Conservation (phyloP, 768 basidiomycete species). For the Leccinum broughii region DNA sequence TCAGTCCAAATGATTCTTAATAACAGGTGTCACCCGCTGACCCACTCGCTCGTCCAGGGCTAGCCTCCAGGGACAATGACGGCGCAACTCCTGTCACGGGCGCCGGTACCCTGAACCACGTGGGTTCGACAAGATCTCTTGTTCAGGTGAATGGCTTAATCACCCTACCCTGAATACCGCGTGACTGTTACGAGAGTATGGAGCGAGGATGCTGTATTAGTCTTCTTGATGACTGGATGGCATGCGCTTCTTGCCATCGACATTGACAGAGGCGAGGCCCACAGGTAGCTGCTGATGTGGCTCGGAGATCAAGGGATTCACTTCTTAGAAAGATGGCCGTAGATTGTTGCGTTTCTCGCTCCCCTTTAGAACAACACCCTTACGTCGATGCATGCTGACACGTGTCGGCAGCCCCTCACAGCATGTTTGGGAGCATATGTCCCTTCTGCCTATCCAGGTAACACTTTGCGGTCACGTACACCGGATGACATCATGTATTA, state of each 20-base stretch:
- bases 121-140: not conserved
- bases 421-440: not conserved
- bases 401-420: not conserved
- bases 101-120: not conserved
- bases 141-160: not conserved
- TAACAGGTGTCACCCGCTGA: not conserved
- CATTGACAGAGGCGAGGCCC: not conserved
- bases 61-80: not conserved
- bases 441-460: conserved; percentile 4
- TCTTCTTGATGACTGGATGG: not conserved
- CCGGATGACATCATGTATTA: not conserved
- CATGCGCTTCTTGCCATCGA: not conserved
- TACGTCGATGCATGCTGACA: not conserved
- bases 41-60: not conserved
- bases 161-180: not conserved
- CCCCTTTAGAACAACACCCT: not conserved
- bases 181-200: not conserved
- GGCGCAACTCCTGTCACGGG: not conserved
- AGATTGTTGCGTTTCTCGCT: not conserved
- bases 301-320: not conserved
- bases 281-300: not conserved
- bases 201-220: not conserved
- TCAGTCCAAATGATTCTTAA: not conserved
- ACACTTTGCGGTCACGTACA: not conserved
- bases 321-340: not conserved